Percentiles rank a stretch among this genome's conserved stretches.
These are phyloP conservation scores for Eucalyptus coolabah DNA, from an alignment of 345 rosid species.

Conservation along the genomic window DNA sequence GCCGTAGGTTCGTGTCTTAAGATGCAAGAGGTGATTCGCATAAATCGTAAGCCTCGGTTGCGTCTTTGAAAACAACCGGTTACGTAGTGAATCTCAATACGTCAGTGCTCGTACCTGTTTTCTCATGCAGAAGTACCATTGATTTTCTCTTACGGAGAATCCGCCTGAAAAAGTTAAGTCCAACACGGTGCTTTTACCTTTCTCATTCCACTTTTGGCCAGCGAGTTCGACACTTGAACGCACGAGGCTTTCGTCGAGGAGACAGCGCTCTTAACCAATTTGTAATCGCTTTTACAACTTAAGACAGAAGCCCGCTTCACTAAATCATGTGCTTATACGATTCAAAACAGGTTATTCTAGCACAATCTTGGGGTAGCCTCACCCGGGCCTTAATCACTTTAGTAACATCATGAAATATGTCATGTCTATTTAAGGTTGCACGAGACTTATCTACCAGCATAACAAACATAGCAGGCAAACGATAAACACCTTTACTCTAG, in stretches of 20 bases:
- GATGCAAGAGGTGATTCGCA: not conserved
- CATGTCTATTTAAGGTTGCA: no score
- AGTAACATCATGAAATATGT: no score
- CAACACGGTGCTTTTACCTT: no score
- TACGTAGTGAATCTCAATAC: not conserved
- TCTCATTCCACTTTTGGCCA: no score
- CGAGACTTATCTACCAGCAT: no score
- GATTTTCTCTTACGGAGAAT: no score
- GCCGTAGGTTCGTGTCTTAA: not conserved
- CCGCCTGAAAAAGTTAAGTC: no score
- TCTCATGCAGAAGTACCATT: no score
- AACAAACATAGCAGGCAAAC: no score
- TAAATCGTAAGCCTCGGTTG: not conserved
- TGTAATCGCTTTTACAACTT: not conserved
- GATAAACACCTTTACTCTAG: no score
- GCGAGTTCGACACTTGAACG: not conserved
- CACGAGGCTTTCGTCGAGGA: not conserved
- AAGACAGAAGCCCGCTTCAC: not conserved
- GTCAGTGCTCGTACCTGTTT: not conserved
- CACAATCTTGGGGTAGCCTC: fast-evolving
- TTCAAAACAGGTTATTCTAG: not conserved
- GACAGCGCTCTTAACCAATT: not conserved
- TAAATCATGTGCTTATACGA: not conserved
- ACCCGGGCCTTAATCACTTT: fast-evolving
- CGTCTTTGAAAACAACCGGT: not conserved